These are phyloP conservation scores for Wallacemonas sp. DNA, from an alignment of 208 protist species.

Conservation along the genomic window DNA sequence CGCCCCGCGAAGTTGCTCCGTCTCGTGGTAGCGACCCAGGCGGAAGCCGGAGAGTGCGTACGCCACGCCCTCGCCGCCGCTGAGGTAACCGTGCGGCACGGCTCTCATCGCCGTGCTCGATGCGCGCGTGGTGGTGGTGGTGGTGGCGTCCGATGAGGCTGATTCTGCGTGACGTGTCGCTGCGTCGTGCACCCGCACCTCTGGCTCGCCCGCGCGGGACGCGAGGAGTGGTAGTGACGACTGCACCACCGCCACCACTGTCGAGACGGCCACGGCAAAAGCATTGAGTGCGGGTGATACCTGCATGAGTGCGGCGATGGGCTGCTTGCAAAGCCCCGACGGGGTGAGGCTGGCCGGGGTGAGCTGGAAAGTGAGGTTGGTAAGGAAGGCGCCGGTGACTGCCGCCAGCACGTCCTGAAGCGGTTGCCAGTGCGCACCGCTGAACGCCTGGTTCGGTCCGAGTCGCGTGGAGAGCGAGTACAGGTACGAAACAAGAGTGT, in stretches of 20 bases:
- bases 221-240: background rate
- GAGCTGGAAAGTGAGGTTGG: slow-evolving; percentile 6
- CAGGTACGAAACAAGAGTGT: slow-evolving; percentile 10
- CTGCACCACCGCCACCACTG: slow-evolving; percentile 8
- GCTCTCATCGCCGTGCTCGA: background rate
- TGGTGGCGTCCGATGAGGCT: background rate
- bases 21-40: slow-evolving; percentile 28
- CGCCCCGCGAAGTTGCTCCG: slow-evolving; percentile 24
- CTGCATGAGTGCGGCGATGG: background rate
- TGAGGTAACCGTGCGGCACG: slow-evolving; percentile 16
- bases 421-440: background rate
- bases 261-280: slow-evolving; percentile 11
- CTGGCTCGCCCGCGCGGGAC: background rate
- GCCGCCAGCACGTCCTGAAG: slow-evolving; percentile 5
- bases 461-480: slow-evolving; percentile 1
- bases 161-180: background rate
- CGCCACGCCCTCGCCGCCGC: slow-evolving; percentile 38
- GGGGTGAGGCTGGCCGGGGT: background rate
- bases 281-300: background rate
- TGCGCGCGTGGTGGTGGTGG: background rate
- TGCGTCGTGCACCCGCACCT: background rate
- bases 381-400: slow-evolving; percentile 1
- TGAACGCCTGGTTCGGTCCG: background rate
- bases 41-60: slow-evolving; percentile 58
- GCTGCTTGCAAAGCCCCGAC: background rate